Evolutionary conservation across 192 early-diverging fungal genomes (phyloP).

Genomic region (Linnemannia exigua): DNA sequence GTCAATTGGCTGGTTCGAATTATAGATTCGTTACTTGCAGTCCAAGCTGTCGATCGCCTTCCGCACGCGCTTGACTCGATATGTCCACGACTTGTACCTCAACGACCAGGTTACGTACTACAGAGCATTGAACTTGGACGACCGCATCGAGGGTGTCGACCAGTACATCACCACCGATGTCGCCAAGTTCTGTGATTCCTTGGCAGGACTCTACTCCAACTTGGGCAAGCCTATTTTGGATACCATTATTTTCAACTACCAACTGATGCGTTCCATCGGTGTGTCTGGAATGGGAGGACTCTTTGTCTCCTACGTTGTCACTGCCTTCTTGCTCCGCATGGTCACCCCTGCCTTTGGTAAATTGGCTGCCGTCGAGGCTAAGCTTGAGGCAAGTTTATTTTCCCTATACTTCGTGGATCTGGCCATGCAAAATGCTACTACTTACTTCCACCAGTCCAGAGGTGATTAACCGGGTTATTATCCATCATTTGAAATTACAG

Average conservation of each 20-base stretch:
- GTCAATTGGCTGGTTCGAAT: background rate
- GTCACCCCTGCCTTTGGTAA: constrained; percentile 96
- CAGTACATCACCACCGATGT: constrained; percentile 94
- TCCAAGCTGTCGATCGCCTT: constrained; percentile 83
- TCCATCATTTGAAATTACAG: background rate
- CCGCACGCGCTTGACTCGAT: constrained; percentile 88
- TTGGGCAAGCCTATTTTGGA: constrained; percentile 96
- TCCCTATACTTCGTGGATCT: background rate
- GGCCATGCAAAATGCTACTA: too few relatives aligned
- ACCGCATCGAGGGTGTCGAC: constrained; percentile 89
- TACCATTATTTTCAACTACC: constrained; percentile 93
- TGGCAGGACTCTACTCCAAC: constrained; percentile 95
- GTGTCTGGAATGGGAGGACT: constrained; percentile 85
- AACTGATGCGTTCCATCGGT: constrained; percentile 91
- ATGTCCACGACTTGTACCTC: constrained; percentile 90
- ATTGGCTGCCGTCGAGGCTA: constrained; percentile 91
- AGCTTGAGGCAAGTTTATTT: constrained; percentile 69
- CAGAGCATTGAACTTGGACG: constrained; percentile 91
- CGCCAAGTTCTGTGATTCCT: constrained; percentile 89
- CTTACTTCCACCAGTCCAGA: background rate
- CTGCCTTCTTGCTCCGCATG: constrained; percentile 82
- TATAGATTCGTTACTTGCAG: constrained; percentile 77
- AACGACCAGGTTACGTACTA: constrained; percentile 89
- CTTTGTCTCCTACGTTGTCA: constrained; percentile 83
- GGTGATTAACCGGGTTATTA: background rate